Evolutionary conservation across 2,329 filamentous ascomycete species (phyloP), one percentile per base, ranked within the genome.

Genomic region (Trichophyton rubrum): DNA sequence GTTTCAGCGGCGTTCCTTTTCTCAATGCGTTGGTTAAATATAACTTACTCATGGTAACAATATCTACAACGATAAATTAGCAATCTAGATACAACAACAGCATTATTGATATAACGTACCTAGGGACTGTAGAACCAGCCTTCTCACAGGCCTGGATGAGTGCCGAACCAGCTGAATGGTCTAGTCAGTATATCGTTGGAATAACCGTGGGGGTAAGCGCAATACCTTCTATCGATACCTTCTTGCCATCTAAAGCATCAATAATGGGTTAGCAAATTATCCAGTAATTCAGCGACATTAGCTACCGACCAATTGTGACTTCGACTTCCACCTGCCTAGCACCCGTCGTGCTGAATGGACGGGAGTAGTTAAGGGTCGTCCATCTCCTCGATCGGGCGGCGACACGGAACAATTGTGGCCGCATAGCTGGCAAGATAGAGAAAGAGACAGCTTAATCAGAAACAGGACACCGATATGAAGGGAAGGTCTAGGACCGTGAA

Each of bases 131-230:
- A 67, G 82, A 83, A 72, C 93, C 93, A 66, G 92, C 93, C 80
- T 99, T 96, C 79, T 99, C 93, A 80, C 93, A 99, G 73, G 93
- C 93, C 80, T 99, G 93, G 74, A 99, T 99, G 70, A 99, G 83
- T 72, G 93, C 92, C 69, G 93, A 93, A 67, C 92, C 92, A 77
- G 92, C 92, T 96, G 74, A 75, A 59, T 51, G 43, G 40, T 38
- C 58, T 11, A 20, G 59, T 60, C 41, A 64, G 70, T 61, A 67
- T 69, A 62, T 60, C 62, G 73, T 80, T 70, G 17, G 38, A 6
- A 24, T 17, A 7, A 20, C 55, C 9, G 41, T 60, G 27, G n/a
- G 43, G 27, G 20, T 30, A 45, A 5, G 17, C 33, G 49, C 9
- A 15, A 66, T 86, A 95, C 90, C 90, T 88, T 96, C 90, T 75